Evolutionary conservation across 1,284 basidiomycete species (phyloP).

Genomic region (Mycena citricolor): DNA sequence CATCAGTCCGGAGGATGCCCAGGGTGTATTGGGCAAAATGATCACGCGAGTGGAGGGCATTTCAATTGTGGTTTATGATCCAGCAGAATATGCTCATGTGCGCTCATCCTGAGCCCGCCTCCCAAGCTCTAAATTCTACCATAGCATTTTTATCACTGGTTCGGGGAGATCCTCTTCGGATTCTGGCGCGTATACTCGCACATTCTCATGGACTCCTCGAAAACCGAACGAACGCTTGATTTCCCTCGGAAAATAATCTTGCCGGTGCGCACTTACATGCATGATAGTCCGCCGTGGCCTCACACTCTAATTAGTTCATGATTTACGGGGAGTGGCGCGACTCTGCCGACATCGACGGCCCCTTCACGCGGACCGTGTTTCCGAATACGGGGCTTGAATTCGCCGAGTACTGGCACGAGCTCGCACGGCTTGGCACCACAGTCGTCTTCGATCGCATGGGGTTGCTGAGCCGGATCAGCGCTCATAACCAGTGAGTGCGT

Average conservation of each 20-base stretch:
- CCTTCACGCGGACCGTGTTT: conserved; percentile 40
- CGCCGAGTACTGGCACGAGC: conserved; percentile 37
- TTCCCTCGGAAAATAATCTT: conserved; percentile 35
- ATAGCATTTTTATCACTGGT: conserved; percentile 49
- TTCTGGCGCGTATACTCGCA: conserved; percentile 36
- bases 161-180: conserved; percentile 43
- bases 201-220: conserved; percentile 9
- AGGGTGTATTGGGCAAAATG: conserved; percentile 29
- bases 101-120: no score
- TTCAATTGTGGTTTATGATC: conserved; percentile 37
- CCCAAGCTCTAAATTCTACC: no score
- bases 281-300: conserved; percentile 18
- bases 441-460: conserved; percentile 38
- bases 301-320: conserved; percentile 25
- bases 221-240: conserved; percentile 28
- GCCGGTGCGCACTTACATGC: conserved; percentile 31
- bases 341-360: conserved; percentile 35
- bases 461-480: conserved; percentile 34
- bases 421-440: conserved; percentile 30
- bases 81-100: conserved; percentile 37
- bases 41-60: conserved; percentile 32
- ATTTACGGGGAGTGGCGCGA: conserved; percentile 35
- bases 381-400: conserved; percentile 36
- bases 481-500: conserved; percentile 35
- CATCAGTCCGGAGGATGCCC: conserved; percentile 30